Percentiles rank a stretch among this genome's conserved stretches.
These are phyloP conservation scores for Bothriochloa decipiens DNA, from an alignment of 176 grass and related monocot genomes.

Conservation along the genomic window DNA sequence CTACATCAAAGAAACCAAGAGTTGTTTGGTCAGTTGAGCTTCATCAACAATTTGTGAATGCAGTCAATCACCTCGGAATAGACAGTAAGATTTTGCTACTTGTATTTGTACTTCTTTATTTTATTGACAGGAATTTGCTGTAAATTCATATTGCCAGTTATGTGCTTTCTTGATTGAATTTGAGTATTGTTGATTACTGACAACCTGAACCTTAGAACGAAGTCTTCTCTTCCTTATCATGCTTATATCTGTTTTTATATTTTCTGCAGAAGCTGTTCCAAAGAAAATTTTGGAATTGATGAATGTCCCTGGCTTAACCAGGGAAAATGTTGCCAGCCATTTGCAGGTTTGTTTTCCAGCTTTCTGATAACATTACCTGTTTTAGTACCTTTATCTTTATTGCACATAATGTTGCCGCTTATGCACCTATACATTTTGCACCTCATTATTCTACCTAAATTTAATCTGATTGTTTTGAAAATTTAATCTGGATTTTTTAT, in stretches of 20 bases:
- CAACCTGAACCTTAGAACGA: constrained; percentile 6
- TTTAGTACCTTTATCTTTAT: constrained; percentile 31
- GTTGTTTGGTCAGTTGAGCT: constrained; percentile 99
- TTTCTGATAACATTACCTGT: constrained; percentile 13
- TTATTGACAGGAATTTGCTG: constrained; percentile 10
- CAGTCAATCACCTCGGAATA: constrained; percentile 94
- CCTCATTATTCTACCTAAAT: neutral
- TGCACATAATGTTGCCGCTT: neutral
- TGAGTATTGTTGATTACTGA: neutral
- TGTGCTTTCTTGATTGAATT: constrained; percentile 22
- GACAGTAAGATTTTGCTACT: constrained; percentile 72
- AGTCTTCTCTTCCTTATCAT: constrained; percentile 28
- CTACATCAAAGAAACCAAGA: constrained; percentile 90
- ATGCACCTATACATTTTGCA: constrained; percentile 7
- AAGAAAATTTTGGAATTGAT: constrained; percentile 99
- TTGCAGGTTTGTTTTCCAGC: constrained; percentile 78
- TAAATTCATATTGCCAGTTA: constrained; percentile 25
- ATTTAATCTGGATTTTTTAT: neutral
- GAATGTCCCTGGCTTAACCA: constrained; percentile 98
- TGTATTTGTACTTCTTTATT: constrained; percentile 14
- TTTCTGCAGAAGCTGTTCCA: constrained; percentile 89
- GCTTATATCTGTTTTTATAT: constrained; percentile 36
- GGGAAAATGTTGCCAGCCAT: constrained; percentile 99
- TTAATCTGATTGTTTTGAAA: neutral
- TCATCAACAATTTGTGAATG: constrained; percentile 99